phyloP scores from a whole-genome alignment of 1,139 yeast genomes.

The Meyerozyma sp. region DNA sequence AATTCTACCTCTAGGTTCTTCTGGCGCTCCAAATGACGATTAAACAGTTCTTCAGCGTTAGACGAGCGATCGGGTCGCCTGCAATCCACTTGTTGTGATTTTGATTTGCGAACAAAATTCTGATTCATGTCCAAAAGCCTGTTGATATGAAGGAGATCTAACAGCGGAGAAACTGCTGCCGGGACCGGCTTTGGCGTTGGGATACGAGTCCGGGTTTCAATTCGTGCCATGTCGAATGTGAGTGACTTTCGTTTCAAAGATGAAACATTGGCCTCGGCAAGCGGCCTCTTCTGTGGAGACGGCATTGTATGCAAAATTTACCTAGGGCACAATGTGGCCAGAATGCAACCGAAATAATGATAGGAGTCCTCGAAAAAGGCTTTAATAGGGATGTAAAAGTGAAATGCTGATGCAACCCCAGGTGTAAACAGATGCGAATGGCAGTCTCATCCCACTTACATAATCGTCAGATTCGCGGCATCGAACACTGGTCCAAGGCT shows the following conservation, averaged over 20 bases:
- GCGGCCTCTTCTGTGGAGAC: not conserved
- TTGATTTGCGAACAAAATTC: not conserved
- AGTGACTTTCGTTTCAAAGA: constrained; percentile 8
- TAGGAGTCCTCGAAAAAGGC: no score
- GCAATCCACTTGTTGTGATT: not conserved
- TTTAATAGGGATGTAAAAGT: no score
- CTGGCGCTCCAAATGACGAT: constrained; percentile 1
- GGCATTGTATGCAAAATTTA: not conserved
- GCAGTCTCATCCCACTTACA: not conserved
- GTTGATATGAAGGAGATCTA: constrained; percentile 8
- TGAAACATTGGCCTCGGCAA: not conserved
- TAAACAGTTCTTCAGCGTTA: not conserved
- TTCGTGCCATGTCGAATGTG: constrained; percentile 14
- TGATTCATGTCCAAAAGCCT: constrained; percentile 5
- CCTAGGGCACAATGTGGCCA: no score
- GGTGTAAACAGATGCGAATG: not conserved
- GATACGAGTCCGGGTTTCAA: constrained; percentile 5
- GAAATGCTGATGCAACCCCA: not conserved
- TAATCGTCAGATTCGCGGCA: no score
- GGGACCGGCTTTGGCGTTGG: constrained; percentile 5
- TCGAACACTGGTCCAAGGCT: no score
- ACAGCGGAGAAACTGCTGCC: constrained; percentile 3
- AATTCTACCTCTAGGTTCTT: constrained; percentile 6
- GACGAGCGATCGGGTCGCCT: not conserved
- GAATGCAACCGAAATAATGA: no score